Percentiles rank a stretch among this genome's conserved stretches.
These are phyloP conservation scores for Neoboletus magnificus DNA, from an alignment of 768 basidiomycete species.

Conservation along the genomic window DNA sequence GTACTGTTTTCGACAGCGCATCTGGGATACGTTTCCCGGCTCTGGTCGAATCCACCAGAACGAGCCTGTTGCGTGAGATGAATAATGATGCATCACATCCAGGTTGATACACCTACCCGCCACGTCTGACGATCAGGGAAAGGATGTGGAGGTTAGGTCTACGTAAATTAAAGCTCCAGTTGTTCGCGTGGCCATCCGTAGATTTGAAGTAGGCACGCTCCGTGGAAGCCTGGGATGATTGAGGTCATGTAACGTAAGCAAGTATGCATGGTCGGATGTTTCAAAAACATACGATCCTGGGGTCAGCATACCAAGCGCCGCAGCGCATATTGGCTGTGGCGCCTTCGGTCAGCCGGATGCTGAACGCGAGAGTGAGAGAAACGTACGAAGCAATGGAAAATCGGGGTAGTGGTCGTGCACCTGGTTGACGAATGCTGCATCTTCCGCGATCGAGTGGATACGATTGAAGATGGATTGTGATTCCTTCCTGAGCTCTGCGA, in stretches of 20 bases:
- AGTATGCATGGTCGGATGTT: neutral
- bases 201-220: conserved; percentile 82
- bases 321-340: conserved; percentile 83
- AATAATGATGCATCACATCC: neutral
- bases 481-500: conserved; percentile 61
- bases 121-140: conserved; percentile 45
- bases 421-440: conserved; percentile 62
- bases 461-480: conserved; percentile 82
- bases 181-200: conserved; percentile 81
- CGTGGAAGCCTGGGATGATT: conserved; percentile 10
- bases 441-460: conserved; percentile 79
- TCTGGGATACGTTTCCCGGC: conserved; percentile 94
- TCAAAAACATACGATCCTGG: conserved; percentile 42
- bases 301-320: conserved; percentile 91
- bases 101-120: conserved; percentile 48
- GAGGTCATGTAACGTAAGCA: neutral
- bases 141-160: conserved; percentile 83
- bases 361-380: neutral
- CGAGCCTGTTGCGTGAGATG: conserved; percentile 44
- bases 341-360: neutral
- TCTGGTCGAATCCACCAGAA: conserved; percentile 91
- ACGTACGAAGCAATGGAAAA: conserved; percentile 57
- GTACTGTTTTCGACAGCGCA: conserved; percentile 88
- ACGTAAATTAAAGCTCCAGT: conserved; percentile 83
- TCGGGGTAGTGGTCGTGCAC: conserved; percentile 48